Evolutionary conservation across 345 rosid genomes (phyloP).

Genomic region (Ceriops zippeliana): DNA sequence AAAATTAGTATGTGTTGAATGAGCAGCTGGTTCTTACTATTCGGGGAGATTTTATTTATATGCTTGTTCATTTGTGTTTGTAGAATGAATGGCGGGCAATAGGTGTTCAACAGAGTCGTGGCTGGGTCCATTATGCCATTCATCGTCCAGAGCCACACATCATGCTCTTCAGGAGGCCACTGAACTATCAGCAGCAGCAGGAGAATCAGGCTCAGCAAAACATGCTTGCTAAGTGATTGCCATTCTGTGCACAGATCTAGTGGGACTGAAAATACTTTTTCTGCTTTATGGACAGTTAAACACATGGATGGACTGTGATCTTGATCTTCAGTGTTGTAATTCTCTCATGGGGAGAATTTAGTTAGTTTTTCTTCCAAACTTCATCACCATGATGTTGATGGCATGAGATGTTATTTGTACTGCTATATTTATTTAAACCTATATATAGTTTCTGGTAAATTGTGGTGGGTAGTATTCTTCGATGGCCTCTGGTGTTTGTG

Average conservation of each 20-base stretch:
- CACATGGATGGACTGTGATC: neutral
- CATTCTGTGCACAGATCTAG: neutral
- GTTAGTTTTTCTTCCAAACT: neutral
- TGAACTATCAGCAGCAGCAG: slow-evolving; percentile 89
- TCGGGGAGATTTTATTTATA: neutral
- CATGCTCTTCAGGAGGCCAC: slow-evolving; percentile 90
- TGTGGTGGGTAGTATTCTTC: neutral
- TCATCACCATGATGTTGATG: neutral
- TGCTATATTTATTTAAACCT: neutral
- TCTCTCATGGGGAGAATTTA: slow-evolving; percentile 18
- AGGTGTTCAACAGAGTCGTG: slow-evolving; percentile 96
- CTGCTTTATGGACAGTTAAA: slow-evolving; percentile 1
- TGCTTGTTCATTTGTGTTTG: neutral
- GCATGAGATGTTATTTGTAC: neutral
- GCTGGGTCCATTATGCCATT: slow-evolving; percentile 90
- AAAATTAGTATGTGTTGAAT: too few relatives aligned
- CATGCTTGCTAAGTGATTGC: slow-evolving; percentile 47
- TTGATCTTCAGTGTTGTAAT: slow-evolving; percentile 13
- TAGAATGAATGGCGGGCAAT: slow-evolving; percentile 93
- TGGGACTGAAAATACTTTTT: neutral
- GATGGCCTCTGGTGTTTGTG: neutral
- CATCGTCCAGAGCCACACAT: slow-evolving; percentile 99
- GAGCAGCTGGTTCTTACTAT: neutral
- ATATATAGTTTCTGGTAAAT: neutral
- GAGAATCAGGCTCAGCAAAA: slow-evolving; percentile 62